phyloP scores from a whole-genome alignment of 2,329 filamentous ascomycete species.

The Penicillium polonicum region DNA sequence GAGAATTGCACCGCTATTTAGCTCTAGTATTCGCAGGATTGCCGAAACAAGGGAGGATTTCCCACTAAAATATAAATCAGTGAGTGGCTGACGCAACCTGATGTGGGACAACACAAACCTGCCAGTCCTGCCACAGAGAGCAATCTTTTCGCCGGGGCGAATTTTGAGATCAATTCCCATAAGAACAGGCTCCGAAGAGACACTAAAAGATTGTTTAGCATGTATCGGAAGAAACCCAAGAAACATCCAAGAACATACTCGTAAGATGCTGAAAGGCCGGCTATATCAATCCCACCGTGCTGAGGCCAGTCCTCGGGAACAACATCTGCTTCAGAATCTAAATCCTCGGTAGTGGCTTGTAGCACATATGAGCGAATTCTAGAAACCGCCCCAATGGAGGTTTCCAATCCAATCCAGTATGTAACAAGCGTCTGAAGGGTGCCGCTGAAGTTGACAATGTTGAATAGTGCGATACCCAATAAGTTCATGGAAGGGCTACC shows the following conservation, averaged over 20 bases:
- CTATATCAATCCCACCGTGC: slow-evolving; percentile 39
- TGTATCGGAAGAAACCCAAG: not conserved
- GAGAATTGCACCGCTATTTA: slow-evolving; percentile 25
- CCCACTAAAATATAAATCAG: slow-evolving; percentile 16
- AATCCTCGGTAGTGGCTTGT: slow-evolving; percentile 42
- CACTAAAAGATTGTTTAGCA: slow-evolving; percentile 2
- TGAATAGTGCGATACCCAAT: slow-evolving; percentile 23
- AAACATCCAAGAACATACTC: slow-evolving; percentile 22
- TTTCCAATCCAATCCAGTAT: slow-evolving; percentile 23
- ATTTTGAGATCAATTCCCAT: slow-evolving; percentile 24
- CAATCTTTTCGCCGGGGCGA: slow-evolving; percentile 29
- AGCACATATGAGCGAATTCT: slow-evolving; percentile 49
- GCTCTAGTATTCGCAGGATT: slow-evolving; percentile 32
- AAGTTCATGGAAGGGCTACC: slow-evolving; percentile 13
- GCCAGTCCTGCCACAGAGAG: slow-evolving; percentile 33
- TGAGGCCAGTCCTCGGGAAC: slow-evolving; percentile 38
- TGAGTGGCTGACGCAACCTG: not conserved
- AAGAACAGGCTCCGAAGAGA: slow-evolving; percentile 17
- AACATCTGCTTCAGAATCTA: slow-evolving; percentile 34
- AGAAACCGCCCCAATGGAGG: slow-evolving; percentile 23
- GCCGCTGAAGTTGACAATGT: slow-evolving; percentile 24
- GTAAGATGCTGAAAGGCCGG: slow-evolving; percentile 40
- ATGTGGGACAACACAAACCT: slow-evolving; percentile 17
- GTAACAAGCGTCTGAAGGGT: slow-evolving; percentile 19
- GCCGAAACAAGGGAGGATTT: slow-evolving; percentile 32